phyloP scores from a whole-genome alignment of 768 basidiomycete genomes.

The Rhizopogon roseolus region DNA sequence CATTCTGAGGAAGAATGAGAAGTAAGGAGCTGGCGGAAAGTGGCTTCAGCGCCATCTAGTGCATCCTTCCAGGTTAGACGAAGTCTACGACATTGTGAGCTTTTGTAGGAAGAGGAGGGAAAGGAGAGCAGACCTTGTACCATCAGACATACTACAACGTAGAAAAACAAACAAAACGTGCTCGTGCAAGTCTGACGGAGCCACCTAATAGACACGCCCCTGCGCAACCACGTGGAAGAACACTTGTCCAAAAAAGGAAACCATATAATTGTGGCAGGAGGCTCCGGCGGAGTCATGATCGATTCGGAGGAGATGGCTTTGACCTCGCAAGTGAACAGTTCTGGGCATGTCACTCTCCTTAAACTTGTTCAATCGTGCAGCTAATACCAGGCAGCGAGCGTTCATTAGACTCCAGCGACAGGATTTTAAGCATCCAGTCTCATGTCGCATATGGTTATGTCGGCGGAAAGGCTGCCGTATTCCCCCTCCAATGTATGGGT shows the following conservation, averaged over 20 bases:
- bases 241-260: background rate
- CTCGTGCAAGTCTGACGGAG: background rate
- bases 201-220: background rate
- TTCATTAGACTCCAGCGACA: constrained; percentile 23
- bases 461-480: constrained; percentile 77
- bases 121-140: constrained; percentile 40
- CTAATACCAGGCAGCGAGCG: background rate
- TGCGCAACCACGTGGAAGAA: constrained; percentile 1
- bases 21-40: constrained; percentile 74
- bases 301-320: too few species aligned
- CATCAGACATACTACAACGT: constrained; percentile 45
- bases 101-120: background rate
- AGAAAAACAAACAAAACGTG: background rate
- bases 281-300: background rate
- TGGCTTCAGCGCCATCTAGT: constrained; percentile 66
- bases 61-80: constrained; percentile 81
- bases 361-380: too few species aligned
- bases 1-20: constrained; percentile 69
- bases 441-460: constrained; percentile 95
- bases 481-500: constrained; percentile 79
- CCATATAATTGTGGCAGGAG: background rate
- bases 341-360: too few species aligned
- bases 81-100: constrained; percentile 41
- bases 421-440: constrained; percentile 87
- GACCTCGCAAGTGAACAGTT: too few species aligned